Percentiles rank a stretch among this genome's conserved stretches.
Conservation (phyloP, 208 protist genomes). For the Wallacemonas collosoma region DNA sequence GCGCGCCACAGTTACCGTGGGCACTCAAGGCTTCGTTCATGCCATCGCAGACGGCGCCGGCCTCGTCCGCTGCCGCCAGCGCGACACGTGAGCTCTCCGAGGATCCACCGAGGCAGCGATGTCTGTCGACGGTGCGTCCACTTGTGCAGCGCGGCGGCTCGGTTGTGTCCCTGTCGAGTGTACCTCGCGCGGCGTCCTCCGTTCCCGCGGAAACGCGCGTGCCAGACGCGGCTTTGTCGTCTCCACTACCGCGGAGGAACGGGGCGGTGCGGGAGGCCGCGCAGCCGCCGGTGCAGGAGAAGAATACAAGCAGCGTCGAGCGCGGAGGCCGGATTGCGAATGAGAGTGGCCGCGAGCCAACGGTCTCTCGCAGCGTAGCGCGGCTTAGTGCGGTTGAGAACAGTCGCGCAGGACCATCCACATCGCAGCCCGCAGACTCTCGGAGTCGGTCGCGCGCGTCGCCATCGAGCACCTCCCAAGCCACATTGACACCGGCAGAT, state of each 20-base stretch:
- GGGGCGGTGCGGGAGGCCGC: too few species aligned
- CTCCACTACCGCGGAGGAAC: too few species aligned
- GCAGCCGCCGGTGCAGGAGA: too few species aligned
- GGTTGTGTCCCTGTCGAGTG: not conserved
- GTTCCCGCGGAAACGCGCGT: too few species aligned
- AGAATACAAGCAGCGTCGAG: too few species aligned
- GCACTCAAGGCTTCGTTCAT: conserved; percentile 2
- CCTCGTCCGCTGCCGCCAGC: not conserved
- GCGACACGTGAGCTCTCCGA: not conserved
- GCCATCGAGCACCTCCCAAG: not conserved
- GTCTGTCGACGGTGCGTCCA: not conserved
- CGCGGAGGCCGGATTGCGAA: too few species aligned
- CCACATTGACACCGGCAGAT: conserved; percentile 15
- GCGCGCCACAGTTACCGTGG: conserved; percentile 9
- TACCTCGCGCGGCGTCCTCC: not conserved
- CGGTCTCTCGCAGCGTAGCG: not conserved
- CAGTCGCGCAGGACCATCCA: not conserved
- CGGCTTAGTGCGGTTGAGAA: conserved; percentile 9
- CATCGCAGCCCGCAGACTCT: not conserved
- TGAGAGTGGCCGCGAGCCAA: too few species aligned
- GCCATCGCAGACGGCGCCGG: not conserved
- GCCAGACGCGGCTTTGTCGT: too few species aligned
- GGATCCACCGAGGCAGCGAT: too few species aligned
- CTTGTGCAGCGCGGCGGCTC: not conserved
- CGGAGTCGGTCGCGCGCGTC: not conserved